Evolutionary conservation across 2,329 filamentous ascomycete genomes (phyloP).

Genomic region (Penicillium psychrosexuale): DNA sequence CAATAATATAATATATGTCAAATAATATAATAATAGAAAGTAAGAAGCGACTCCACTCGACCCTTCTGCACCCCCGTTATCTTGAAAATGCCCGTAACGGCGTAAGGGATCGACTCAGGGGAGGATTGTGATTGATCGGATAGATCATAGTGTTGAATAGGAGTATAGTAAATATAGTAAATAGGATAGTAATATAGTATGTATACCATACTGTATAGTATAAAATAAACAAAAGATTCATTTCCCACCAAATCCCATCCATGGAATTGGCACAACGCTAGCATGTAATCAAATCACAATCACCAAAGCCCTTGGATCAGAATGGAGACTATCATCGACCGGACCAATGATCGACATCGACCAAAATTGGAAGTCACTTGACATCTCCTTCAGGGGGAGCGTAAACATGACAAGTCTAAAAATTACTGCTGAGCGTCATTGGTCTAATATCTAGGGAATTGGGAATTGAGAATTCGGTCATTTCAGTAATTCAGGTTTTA

Average conservation of each 20-base stretch:
- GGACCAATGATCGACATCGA: conserved; percentile 8
- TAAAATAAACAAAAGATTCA: no score
- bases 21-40: conserved; percentile 12
- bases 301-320: conserved; percentile 4
- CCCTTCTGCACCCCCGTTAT: conserved; percentile 29
- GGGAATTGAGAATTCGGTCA: no score
- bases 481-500: no score
- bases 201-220: neutral
- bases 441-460: neutral
- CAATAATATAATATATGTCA: neutral
- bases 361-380: conserved; percentile 2
- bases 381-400: conserved; percentile 9
- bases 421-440: conserved; percentile 5
- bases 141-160: no score
- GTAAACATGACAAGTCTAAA: conserved; percentile 18
- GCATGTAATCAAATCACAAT: conserved; percentile 26
- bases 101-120: conserved; percentile 18
- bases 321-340: neutral
- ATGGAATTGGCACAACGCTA: conserved; percentile 25
- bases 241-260: conserved; percentile 1
- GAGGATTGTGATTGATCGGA: conserved; percentile 7
- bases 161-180: no score
- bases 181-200: no score
- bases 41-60: conserved; percentile 25
- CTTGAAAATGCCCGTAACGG: conserved; percentile 25